Conservation (phyloP, 2,329 filamentous ascomycete species). For the Periconia sp. region DNA sequence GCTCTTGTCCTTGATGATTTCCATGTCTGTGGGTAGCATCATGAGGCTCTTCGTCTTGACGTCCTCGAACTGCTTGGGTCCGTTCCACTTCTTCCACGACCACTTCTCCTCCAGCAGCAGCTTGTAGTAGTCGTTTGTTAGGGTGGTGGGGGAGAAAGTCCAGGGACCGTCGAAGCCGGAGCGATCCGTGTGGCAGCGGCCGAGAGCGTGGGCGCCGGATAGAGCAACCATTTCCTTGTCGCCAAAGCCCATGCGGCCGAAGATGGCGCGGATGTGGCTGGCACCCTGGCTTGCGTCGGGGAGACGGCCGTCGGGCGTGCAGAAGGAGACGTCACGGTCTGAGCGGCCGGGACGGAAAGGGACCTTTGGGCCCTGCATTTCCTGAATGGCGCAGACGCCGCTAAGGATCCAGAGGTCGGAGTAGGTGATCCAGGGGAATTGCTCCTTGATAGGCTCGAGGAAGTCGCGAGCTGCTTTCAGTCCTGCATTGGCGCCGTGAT, state of each 20-base stretch:
- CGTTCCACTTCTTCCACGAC: constrained; percentile 96
- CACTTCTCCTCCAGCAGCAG: constrained; percentile 92
- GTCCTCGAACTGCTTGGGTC: constrained; percentile 90
- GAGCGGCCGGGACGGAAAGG: constrained; percentile 86
- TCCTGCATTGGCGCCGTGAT: constrained; percentile 93
- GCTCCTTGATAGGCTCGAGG: constrained; percentile 86
- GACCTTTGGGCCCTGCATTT: constrained; percentile 88
- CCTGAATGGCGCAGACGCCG: constrained; percentile 86
- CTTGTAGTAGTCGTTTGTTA: constrained; percentile 95
- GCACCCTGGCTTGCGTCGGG: constrained; percentile 81
- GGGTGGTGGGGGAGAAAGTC: constrained; percentile 76
- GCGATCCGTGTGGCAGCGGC: constrained; percentile 88
- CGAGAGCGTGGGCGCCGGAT: constrained; percentile 79
- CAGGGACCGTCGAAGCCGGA: constrained; percentile 87
- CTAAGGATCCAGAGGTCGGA: constrained; percentile 95
- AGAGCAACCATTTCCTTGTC: constrained; percentile 96
- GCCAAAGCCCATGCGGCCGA: constrained; percentile 96
- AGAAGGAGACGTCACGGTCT: constrained; percentile 80
- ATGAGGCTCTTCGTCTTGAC: constrained; percentile 85
- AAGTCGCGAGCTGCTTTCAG: constrained; percentile 87
- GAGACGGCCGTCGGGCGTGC: constrained; percentile 91
- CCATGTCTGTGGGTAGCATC: constrained; percentile 96
- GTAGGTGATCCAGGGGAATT: constrained; percentile 96
- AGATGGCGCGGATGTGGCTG: constrained; percentile 86
- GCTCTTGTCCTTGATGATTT: constrained; percentile 83